Evolutionary conservation across 228 moss, liverwort and hornwort genomes (phyloP).

Genomic region (Sphagnum magellanicum): DNA sequence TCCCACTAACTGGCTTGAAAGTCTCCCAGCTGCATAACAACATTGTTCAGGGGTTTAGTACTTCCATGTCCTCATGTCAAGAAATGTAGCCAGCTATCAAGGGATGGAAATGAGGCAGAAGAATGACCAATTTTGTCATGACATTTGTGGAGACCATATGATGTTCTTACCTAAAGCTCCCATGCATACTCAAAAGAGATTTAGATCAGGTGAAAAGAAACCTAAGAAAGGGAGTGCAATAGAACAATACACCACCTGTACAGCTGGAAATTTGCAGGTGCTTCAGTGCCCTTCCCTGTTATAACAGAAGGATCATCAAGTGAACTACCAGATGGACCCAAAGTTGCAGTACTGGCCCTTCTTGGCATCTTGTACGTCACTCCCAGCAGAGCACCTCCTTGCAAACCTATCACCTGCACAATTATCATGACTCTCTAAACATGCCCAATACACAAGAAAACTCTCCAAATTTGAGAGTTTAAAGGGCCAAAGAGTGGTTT

Average conservation of each 20-base stretch:
- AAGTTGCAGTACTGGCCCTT: slow-evolving; percentile 42
- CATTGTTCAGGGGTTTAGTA: too few relatives aligned
- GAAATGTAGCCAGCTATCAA: too few relatives aligned
- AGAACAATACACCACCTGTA: slow-evolving; percentile 52
- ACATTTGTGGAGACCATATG: too few relatives aligned
- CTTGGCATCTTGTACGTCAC: slow-evolving; percentile 94
- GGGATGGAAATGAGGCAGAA: too few relatives aligned
- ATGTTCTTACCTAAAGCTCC: too few relatives aligned
- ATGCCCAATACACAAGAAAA: not conserved
- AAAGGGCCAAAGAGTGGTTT: too few relatives aligned
- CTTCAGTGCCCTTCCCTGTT: slow-evolving; percentile 47
- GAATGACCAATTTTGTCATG: too few relatives aligned
- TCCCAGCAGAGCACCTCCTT: slow-evolving; percentile 91
- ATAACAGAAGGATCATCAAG: slow-evolving; percentile 32
- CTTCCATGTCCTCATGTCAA: too few relatives aligned
- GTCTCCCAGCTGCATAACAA: slow-evolving; percentile 80
- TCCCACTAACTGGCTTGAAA: slow-evolving; percentile 80
- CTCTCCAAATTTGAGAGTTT: too few relatives aligned
- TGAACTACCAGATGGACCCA: slow-evolving; percentile 29
- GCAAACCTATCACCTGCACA: slow-evolving; percentile 74
- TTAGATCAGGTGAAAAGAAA: not conserved
- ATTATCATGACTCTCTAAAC: not conserved
- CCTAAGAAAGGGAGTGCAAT: not conserved
- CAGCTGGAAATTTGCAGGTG: slow-evolving; percentile 85
- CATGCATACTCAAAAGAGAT: not conserved